phyloP scores from a whole-genome alignment of 768 basidiomycete genomes.

The Tremella mesenterica region DNA sequence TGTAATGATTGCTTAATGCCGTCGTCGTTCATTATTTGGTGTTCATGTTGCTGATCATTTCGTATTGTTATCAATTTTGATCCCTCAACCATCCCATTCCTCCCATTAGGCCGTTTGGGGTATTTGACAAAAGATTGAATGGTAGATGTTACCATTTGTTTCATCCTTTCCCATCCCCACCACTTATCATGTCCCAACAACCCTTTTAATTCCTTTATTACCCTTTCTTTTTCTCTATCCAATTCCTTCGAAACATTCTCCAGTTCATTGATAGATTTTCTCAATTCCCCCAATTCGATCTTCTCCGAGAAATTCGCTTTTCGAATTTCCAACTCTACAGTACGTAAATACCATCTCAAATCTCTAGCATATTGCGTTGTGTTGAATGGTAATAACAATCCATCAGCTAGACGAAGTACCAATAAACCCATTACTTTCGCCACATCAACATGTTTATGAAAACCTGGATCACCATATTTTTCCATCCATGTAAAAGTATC shows the following conservation, averaged over 20 bases:
- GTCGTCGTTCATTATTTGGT: background rate
- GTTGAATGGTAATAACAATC: slow-evolving; percentile 57
- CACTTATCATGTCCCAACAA: no score
- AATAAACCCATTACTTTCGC: slow-evolving; percentile 60
- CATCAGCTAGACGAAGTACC: slow-evolving; percentile 52
- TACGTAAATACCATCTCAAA: slow-evolving; percentile 52
- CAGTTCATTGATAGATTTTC: slow-evolving; percentile 37
- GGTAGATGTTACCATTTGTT: no score
- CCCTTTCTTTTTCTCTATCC: slow-evolving; percentile 29
- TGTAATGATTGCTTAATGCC: background rate
- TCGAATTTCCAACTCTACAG: slow-evolving; percentile 51
- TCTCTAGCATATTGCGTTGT: slow-evolving; percentile 61
- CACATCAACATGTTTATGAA: slow-evolving; percentile 61
- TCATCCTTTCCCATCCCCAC: no score
- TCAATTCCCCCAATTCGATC: slow-evolving; percentile 38
- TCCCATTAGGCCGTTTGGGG: slow-evolving; percentile 17
- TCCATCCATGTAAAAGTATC: slow-evolving; percentile 67
- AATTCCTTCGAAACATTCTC: slow-evolving; percentile 39
- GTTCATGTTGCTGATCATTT: background rate
- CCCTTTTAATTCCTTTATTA: slow-evolving; percentile 26
- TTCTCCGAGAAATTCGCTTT: slow-evolving; percentile 14
- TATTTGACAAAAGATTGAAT: no score
- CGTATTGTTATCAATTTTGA: background rate
- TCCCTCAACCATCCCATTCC: background rate
- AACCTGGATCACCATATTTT: slow-evolving; percentile 59